A percentile compares a stretch with the other conserved stretches of the same genome.
These are phyloP conservation scores for Apiotrichum sp. DNA, from an alignment of 1,284 basidiomycete species.

Conservation along the genomic window DNA sequence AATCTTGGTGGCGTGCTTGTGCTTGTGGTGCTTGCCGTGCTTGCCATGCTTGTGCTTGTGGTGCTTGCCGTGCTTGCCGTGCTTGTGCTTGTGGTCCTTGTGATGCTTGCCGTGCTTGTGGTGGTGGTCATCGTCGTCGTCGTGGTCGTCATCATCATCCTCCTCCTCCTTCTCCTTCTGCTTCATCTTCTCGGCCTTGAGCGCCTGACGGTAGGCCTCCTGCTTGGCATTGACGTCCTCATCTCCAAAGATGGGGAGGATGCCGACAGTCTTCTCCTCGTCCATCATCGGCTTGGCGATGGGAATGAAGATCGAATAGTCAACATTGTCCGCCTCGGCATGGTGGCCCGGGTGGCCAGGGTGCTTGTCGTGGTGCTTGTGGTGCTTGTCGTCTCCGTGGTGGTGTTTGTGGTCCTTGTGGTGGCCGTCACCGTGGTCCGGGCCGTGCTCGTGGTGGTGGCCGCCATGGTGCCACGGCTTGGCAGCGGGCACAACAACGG, in stretches of 20 bases:
- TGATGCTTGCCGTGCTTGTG: neutral
- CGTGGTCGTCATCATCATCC: constrained; percentile 2
- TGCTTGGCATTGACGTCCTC: constrained; percentile 1
- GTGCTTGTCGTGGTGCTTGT: neutral
- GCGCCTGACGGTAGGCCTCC: neutral
- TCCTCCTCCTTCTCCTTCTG: neutral
- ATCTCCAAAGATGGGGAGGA: constrained; percentile 6
- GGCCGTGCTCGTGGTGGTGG: no score
- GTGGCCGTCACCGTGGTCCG: no score
- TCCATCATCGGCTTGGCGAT: neutral
- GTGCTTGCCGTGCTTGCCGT: neutral
- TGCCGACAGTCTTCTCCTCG: neutral
- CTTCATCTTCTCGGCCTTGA: neutral
- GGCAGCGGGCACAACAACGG: no score
- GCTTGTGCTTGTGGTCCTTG: constrained; percentile 4
- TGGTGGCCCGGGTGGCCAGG: neutral
- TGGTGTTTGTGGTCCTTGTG: neutral
- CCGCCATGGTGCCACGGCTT: neutral
- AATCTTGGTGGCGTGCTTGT: neutral
- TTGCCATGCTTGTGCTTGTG: constrained; percentile 4
- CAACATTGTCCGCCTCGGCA: neutral
- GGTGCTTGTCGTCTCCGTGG: neutral
- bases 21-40: constrained; percentile 1
- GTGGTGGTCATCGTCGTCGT: neutral
- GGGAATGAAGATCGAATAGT: neutral